A percentile compares a stretch with the other conserved stretches of the same genome.
These are phyloP conservation scores for Brassica hybrid DNA, from an alignment of 441 rosid species.

Conservation along the genomic window DNA sequence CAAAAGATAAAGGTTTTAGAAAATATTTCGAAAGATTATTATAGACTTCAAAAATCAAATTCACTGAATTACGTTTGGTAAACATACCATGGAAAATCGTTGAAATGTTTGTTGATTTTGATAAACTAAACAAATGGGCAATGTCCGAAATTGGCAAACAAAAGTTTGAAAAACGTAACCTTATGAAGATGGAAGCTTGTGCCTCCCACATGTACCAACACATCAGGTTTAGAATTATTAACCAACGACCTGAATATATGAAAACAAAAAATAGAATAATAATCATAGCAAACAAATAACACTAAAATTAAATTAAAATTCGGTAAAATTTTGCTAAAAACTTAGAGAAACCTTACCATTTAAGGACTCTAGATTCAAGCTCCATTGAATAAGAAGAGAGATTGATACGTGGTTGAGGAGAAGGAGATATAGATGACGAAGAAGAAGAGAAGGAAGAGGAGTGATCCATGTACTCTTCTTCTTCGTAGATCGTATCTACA, in stretches of 20 bases:
- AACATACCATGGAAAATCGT: not conserved
- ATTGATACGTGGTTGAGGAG: slow-evolving; percentile 46
- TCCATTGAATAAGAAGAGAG: slow-evolving; percentile 49
- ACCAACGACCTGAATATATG: slow-evolving; percentile 53
- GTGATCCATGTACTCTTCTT: slow-evolving; percentile 45
- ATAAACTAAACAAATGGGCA: slow-evolving; percentile 6
- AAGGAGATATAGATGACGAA: slow-evolving; percentile 45
- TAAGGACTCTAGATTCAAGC: slow-evolving; percentile 56
- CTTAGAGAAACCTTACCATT: slow-evolving; percentile 50
- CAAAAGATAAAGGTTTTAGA: not conserved
- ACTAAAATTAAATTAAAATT: not conserved
- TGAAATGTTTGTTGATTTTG: not conserved
- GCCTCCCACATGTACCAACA: slow-evolving; percentile 64
- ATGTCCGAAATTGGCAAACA: slow-evolving; percentile 8
- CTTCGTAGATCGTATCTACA: slow-evolving; percentile 75
- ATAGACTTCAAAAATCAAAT: not conserved
- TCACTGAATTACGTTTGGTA: not conserved
- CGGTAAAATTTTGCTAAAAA: not conserved
- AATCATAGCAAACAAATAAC: not conserved
- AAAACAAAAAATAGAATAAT: not conserved
- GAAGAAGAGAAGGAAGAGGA: slow-evolving; percentile 47
- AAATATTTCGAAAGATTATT: not conserved
- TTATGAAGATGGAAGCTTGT: slow-evolving; percentile 73
- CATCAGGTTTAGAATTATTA: slow-evolving; percentile 57
- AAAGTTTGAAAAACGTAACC: slow-evolving; percentile 47